Conservation (phyloP, 2,329 filamentous ascomycete species). For the Cladosporium sp. region DNA sequence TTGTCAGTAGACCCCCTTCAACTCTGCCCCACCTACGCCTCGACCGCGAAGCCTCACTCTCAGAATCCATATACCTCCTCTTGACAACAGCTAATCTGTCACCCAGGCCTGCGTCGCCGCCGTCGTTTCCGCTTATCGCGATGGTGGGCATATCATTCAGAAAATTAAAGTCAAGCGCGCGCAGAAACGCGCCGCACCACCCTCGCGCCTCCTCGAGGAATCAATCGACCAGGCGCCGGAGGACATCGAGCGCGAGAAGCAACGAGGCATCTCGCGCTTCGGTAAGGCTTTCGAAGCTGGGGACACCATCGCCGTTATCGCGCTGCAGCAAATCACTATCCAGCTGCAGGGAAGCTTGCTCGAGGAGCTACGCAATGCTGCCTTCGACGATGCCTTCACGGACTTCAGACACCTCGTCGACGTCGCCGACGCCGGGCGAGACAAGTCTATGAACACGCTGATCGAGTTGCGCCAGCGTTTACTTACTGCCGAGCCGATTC, state of each 20-base stretch:
- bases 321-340: conserved; percentile 28
- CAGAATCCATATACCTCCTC: not conserved
- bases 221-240: conserved; percentile 26
- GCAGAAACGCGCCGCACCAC: conserved; percentile 24
- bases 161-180: conserved; percentile 29
- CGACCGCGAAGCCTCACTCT: no score
- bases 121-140: conserved; percentile 23
- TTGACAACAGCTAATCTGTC: not conserved
- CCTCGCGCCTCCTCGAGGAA: conserved; percentile 27
- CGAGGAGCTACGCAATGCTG: conserved; percentile 25
- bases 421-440: conserved; percentile 25
- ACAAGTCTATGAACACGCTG: conserved; percentile 25
- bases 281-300: conserved; percentile 27
- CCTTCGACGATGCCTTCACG: conserved; percentile 23
- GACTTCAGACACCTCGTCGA: conserved; percentile 27
- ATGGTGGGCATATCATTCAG: conserved; percentile 26
- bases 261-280: conserved; percentile 25
- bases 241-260: conserved; percentile 29
- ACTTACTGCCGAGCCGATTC: conserved; percentile 14
- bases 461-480: conserved; percentile 26
- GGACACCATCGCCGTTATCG: conserved; percentile 27
- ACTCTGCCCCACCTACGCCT: no score
- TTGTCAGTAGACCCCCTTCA: conserved; percentile 1
- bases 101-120: conserved; percentile 23
- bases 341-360: conserved; percentile 26